Percentiles rank a stretch among this genome's conserved stretches.
phyloP scores from a whole-genome alignment of 106 monocot genomes.

The Allium cepa region DNA sequence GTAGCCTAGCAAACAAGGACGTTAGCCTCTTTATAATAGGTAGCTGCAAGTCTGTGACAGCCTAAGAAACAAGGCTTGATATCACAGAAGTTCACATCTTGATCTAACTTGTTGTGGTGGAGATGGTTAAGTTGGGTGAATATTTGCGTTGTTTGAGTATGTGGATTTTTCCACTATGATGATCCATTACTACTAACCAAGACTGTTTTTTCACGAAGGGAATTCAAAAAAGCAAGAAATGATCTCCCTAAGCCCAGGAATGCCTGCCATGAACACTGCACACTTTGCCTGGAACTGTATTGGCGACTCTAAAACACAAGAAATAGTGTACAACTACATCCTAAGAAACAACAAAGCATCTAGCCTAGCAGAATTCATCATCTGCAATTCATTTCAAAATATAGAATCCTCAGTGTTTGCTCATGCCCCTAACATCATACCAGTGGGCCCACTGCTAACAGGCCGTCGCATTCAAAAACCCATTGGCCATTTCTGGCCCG shows the following conservation, averaged over 20 bases:
- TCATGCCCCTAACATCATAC: constrained; percentile 13
- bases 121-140: too few species aligned
- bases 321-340: not conserved
- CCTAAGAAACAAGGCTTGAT: too few species aligned
- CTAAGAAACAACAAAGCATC: not conserved
- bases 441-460: constrained; percentile 27
- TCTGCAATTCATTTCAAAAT: constrained; percentile 48
- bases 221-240: constrained; percentile 4
- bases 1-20: too few species aligned
- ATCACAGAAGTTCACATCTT: too few species aligned
- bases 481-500: constrained; percentile 17
- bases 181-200: too few species aligned
- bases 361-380: constrained; percentile 9
- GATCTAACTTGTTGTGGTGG: too few species aligned
- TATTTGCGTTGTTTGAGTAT: too few species aligned
- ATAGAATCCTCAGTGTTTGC: constrained; percentile 22
- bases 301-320: not conserved
- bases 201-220: constrained; percentile 7
- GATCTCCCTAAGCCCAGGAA: constrained; percentile 17
- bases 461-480: not conserved
- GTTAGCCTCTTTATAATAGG: too few species aligned
- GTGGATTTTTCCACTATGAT: too few species aligned
- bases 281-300: constrained; percentile 23
- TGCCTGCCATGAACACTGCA: constrained; percentile 23
- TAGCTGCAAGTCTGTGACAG: too few species aligned